Evolutionary conservation across 2,329 filamentous ascomycete species (phyloP).

Genomic region (Teratosphaeria epicoccoides): DNA sequence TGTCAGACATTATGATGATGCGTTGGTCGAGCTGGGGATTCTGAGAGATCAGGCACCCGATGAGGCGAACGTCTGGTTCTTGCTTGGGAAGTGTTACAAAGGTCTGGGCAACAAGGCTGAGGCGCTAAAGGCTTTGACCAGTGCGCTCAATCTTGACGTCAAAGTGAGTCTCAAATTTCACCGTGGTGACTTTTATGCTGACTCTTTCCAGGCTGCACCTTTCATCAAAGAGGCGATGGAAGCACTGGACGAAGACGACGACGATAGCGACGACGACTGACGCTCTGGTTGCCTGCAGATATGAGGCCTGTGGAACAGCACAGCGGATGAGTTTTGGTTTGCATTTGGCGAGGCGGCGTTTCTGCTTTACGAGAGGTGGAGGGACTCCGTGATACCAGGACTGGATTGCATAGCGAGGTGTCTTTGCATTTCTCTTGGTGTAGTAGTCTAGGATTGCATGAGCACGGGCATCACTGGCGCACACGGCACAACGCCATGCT

Average conservation of each 20-base stretch:
- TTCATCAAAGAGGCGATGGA: conserved; percentile 97
- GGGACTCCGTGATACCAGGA: neutral
- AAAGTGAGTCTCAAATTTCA: conserved; percentile 52
- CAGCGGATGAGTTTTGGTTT: neutral
- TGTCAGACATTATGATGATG: conserved; percentile 57
- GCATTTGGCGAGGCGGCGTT: neutral
- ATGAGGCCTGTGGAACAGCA: neutral
- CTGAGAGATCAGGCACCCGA: conserved; percentile 86
- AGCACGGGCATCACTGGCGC: neutral
- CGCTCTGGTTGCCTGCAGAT: neutral
- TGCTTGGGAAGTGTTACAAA: conserved; percentile 69
- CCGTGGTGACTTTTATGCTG: conserved; percentile 3
- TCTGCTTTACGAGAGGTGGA: neutral
- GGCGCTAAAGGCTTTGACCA: conserved; percentile 90
- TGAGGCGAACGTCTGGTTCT: conserved; percentile 90
- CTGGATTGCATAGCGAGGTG: neutral
- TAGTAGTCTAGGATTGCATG: neutral
- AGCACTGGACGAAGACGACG: conserved; percentile 44
- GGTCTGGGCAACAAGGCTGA: conserved; percentile 50
- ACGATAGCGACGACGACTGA: conserved; percentile 18
- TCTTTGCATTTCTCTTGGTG: neutral
- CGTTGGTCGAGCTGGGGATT: conserved; percentile 73
- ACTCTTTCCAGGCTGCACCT: conserved; percentile 58
- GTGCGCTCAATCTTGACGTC: conserved; percentile 87
- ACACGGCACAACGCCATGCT: neutral